Evolutionary conservation across 75 land plant genomes (phyloP).

Genomic region (Pinus tabuliformis): DNA sequence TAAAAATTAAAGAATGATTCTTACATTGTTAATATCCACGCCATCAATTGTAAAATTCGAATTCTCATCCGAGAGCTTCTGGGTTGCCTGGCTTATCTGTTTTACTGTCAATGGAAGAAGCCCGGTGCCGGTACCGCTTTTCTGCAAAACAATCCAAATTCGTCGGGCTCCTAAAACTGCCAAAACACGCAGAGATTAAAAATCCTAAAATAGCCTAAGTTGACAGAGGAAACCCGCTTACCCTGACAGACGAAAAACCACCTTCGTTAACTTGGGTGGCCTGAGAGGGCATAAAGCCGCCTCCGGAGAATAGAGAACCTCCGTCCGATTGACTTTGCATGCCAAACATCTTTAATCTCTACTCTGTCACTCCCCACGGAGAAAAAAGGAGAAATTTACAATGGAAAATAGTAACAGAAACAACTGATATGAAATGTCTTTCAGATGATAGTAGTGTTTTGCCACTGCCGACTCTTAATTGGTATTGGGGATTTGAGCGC

Average conservation of each 20-base stretch:
- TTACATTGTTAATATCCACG: conserved; percentile 66
- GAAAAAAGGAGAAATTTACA: too few species aligned
- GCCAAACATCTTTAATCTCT: neutral
- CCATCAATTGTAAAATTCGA: conserved; percentile 62
- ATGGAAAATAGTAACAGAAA: too few species aligned
- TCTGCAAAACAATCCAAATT: conserved; percentile 30
- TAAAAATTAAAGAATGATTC: too few species aligned
- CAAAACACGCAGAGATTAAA: neutral
- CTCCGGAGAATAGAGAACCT: conserved; percentile 83
- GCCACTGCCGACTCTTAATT: too few species aligned
- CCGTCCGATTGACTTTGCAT: conserved; percentile 43
- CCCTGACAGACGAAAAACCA: conserved; percentile 36
- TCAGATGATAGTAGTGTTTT: too few species aligned
- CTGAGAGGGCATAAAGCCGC: conserved; percentile 98
- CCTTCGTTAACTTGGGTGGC: conserved; percentile 50
- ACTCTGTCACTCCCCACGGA: neutral
- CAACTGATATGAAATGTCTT: too few species aligned
- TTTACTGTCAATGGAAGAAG: conserved; percentile 81
- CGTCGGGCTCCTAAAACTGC: too few species aligned
- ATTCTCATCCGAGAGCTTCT: conserved; percentile 63
- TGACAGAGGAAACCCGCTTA: neutral
- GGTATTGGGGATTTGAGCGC: too few species aligned
- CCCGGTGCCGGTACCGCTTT: conserved; percentile 29
- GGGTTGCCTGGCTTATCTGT: conserved; percentile 74
- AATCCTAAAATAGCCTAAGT: too few species aligned